These are phyloP conservation scores for Ilex asprella DNA, from an alignment of 257 asterid species.

Conservation along the genomic window DNA sequence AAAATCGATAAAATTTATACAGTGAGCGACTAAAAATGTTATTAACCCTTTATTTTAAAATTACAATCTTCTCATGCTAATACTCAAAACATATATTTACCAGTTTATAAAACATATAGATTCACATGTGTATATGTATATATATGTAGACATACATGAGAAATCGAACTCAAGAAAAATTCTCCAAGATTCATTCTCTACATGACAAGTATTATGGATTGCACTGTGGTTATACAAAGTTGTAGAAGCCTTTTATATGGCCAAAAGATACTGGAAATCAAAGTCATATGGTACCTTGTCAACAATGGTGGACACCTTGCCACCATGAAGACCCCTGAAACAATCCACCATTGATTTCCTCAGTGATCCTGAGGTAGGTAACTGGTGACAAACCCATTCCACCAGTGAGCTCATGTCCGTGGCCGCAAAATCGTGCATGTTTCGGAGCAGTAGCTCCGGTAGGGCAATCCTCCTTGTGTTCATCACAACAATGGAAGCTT, in stretches of 20 bases:
- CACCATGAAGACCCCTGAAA: slow-evolving; percentile 34
- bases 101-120: no score
- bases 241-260: not conserved
- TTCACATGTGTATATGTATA: no score
- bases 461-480: slow-evolving; percentile 44
- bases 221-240: no score
- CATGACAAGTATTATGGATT: no score
- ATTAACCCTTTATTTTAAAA: no score
- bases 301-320: slow-evolving; percentile 38
- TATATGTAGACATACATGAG: no score
- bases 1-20: no score
- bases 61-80: no score
- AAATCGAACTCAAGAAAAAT: no score
- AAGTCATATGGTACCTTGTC: slow-evolving; percentile 77
- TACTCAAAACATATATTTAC: no score
- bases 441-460: slow-evolving; percentile 69
- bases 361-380: slow-evolving; percentile 68
- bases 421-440: slow-evolving; percentile 59
- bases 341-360: slow-evolving; percentile 76
- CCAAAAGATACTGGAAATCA: slow-evolving; percentile 72
- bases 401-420: slow-evolving; percentile 45
- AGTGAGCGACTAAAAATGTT: no score
- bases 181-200: no score
- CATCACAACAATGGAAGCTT: slow-evolving; percentile 72
- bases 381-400: slow-evolving; percentile 75